phyloP scores from a whole-genome alignment of 148 eudicot genomes.

The Nyssa sinensis region DNA sequence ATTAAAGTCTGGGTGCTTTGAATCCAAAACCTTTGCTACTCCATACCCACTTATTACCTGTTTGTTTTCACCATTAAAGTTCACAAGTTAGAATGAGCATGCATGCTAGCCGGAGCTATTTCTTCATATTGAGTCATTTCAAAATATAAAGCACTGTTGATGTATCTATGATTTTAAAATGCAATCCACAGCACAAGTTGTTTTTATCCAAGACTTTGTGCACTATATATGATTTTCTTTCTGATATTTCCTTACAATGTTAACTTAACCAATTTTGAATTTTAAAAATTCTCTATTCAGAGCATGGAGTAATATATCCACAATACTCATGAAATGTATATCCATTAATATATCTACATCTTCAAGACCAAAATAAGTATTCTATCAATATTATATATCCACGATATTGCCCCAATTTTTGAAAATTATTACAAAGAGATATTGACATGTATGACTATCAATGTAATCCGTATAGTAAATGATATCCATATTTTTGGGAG shows the following conservation, averaged over 20 bases:
- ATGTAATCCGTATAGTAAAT: too few species aligned
- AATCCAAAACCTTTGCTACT: slow-evolving; percentile 37
- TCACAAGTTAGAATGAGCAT: not conserved
- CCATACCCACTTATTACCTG: slow-evolving; percentile 31
- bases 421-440: too few species aligned
- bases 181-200: not conserved
- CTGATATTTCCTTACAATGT: not conserved
- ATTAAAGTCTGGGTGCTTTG: slow-evolving; percentile 29
- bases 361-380: too few species aligned
- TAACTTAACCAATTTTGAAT: not conserved
- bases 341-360: too few species aligned
- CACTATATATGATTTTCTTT: not conserved
- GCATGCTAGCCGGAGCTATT: not conserved
- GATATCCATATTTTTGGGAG: too few species aligned
- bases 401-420: too few species aligned
- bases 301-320: too few species aligned
- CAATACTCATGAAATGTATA: too few species aligned
- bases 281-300: too few species aligned
- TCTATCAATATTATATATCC: too few species aligned
- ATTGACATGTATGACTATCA: too few species aligned
- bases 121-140: not conserved
- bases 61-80: not conserved
- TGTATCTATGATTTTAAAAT: not conserved
- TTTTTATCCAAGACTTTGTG: not conserved
- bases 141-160: not conserved